Conservation (phyloP, 768 basidiomycete genomes). For the Chiua virens region DNA sequence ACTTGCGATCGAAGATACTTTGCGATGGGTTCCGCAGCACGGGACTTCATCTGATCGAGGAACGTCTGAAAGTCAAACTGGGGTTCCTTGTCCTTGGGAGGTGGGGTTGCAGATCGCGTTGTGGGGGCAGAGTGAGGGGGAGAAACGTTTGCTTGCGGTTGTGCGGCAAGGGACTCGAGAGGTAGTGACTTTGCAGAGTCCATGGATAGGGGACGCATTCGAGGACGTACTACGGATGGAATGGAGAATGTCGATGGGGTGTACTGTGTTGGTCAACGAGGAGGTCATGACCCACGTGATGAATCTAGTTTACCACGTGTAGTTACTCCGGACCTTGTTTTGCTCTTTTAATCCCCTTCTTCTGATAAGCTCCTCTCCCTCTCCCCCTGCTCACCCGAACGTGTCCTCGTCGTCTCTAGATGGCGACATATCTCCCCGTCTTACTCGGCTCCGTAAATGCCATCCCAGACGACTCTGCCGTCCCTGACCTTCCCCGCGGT, state of each 20-base stretch:
- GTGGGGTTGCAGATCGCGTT: conserved; percentile 6
- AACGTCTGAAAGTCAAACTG: conserved; percentile 94
- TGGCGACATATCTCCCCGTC: conserved; percentile 72
- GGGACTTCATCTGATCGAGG: conserved; percentile 90
- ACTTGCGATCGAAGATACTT: conserved; percentile 94
- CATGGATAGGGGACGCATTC: too few species aligned
- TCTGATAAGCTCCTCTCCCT: conserved; percentile 1
- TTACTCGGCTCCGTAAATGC: conserved; percentile 63
- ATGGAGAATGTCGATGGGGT: too few species aligned
- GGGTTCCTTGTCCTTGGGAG: conserved; percentile 36
- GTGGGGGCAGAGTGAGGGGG: conserved; percentile 1
- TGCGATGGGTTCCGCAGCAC: conserved; percentile 87
- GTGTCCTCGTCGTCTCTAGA: conserved; percentile 17
- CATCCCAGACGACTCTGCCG: conserved; percentile 71
- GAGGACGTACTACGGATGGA: conserved; percentile 20
- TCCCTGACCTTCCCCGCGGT: conserved; percentile 82
- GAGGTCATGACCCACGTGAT: too few species aligned
- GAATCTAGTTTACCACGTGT: too few species aligned
- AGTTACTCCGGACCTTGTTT: too few species aligned
- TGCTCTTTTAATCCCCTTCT: conserved; percentile 13
- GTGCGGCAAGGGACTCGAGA: too few species aligned
- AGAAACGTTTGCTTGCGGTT: too few species aligned
- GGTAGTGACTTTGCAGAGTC: too few species aligned
- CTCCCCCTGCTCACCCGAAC: not conserved
- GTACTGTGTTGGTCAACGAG: too few species aligned